A percentile compares a stretch with the other conserved stretches of the same genome.
These are phyloP conservation scores for Auriscalpium orientale DNA, from an alignment of 768 basidiomycete species.

Conservation along the genomic window DNA sequence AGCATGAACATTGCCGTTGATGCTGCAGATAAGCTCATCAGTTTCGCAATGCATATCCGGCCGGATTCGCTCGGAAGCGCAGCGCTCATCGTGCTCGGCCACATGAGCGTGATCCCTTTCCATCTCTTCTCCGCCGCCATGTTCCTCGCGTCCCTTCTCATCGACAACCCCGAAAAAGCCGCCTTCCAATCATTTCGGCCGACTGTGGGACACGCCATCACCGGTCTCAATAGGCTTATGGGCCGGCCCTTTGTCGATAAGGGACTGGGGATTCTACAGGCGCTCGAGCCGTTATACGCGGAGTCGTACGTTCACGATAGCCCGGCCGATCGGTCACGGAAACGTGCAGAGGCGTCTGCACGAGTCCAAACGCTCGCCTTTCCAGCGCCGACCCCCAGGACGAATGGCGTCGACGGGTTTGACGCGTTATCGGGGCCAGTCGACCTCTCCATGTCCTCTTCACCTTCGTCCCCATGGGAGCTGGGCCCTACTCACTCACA, in stretches of 20 bases:
- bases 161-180: constrained; percentile 72
- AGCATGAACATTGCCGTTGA: constrained; percentile 69
- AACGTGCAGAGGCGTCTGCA: constrained; percentile 69
- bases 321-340: constrained; percentile 46
- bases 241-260: constrained; percentile 68
- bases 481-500: background rate
- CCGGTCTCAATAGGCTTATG: constrained; percentile 56
- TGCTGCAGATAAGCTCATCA: constrained; percentile 72
- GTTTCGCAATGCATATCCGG: constrained; percentile 66
- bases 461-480: constrained; percentile 5
- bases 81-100: constrained; percentile 66
- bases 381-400: constrained; percentile 24
- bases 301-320: constrained; percentile 47
- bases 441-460: background rate
- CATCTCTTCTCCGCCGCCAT: constrained; percentile 83
- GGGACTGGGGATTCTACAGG: constrained; percentile 60
- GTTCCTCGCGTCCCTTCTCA: constrained; percentile 88
- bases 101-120: constrained; percentile 80
- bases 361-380: constrained; percentile 57
- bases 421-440: background rate
- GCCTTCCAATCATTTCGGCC: constrained; percentile 70
- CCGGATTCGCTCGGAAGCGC: constrained; percentile 69
- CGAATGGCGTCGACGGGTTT: constrained; percentile 24
- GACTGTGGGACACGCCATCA: constrained; percentile 63
- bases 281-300: constrained; percentile 68